A percentile compares a stretch with the other conserved stretches of the same genome.
Evolutionary conservation across 208 protist genomes (phyloP).

Genomic region (Leishmania guyanensis): DNA sequence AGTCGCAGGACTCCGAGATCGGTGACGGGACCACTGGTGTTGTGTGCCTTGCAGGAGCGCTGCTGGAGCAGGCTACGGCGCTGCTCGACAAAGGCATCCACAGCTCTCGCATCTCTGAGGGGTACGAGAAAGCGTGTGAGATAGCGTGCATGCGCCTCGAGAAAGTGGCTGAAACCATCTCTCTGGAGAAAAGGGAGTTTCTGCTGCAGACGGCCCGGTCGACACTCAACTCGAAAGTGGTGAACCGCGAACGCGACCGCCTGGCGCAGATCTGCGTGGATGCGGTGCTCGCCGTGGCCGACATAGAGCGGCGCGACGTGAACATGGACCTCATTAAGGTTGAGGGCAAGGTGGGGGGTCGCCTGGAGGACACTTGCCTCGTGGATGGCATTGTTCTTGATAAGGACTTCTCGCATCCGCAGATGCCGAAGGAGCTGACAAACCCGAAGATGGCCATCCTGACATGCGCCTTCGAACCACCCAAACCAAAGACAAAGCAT

Average conservation of each 20-base stretch:
- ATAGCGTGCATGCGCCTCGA: conserved; percentile 95
- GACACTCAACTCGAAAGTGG: conserved; percentile 99
- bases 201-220: conserved; percentile 98
- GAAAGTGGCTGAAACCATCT: conserved; percentile 87
- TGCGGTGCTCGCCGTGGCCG: conserved; percentile 98
- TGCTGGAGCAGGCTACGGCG: conserved; percentile 97
- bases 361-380: conserved; percentile 97
- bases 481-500: conserved; percentile 99
- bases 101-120: conserved; percentile 98
- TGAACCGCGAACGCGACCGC: conserved; percentile 96
- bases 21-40: conserved; percentile 99
- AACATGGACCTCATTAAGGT: conserved; percentile 99
- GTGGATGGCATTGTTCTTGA: conserved; percentile 99
- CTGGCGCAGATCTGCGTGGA: conserved; percentile 99
- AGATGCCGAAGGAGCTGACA: conserved; percentile 95
- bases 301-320: conserved; percentile 98
- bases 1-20: conserved; percentile 99
- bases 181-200: conserved; percentile 73
- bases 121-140: conserved; percentile 97
- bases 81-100: conserved; percentile 99
- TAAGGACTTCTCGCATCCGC: conserved; percentile 99
- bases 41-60: conserved; percentile 98
- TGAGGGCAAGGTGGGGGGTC: conserved; percentile 97
- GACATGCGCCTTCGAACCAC: conserved; percentile 99
- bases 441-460: conserved; percentile 99